phyloP scores from a whole-genome alignment of 441 rosid species.

The Breynia disticha region DNA sequence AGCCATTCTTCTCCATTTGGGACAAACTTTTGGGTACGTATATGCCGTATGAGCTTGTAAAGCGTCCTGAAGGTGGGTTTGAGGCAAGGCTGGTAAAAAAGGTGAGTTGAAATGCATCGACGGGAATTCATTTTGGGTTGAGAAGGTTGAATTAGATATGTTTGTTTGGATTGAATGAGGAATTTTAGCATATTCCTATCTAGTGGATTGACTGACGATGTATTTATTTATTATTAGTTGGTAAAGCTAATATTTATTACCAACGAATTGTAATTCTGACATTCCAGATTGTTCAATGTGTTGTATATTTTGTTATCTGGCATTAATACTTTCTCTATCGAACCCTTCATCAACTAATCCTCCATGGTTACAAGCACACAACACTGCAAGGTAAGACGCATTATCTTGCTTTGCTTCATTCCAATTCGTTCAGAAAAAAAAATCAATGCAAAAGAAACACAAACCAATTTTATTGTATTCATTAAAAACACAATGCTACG shows the following conservation, averaged over 20 bases:
- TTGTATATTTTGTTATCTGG: slow-evolving; percentile 14
- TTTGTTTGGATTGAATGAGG: slow-evolving; percentile 18
- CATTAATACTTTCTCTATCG: not conserved
- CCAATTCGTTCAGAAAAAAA: slow-evolving; percentile 52
- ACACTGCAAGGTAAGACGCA: slow-evolving; percentile 51
- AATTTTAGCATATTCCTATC: not conserved
- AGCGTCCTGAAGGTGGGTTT: slow-evolving; percentile 55
- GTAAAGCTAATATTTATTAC: slow-evolving; percentile 11
- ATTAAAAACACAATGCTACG: too few species aligned
- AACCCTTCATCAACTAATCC: slow-evolving; percentile 74
- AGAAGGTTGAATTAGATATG: slow-evolving; percentile 21
- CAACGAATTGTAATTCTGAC: slow-evolving; percentile 13
- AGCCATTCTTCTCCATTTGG: slow-evolving; percentile 72
- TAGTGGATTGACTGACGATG: slow-evolving; percentile 17
- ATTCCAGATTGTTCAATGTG: slow-evolving; percentile 11
- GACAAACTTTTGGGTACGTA: slow-evolving; percentile 61
- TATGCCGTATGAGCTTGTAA: slow-evolving; percentile 42
- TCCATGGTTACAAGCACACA: slow-evolving; percentile 71
- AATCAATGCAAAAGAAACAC: too few species aligned
- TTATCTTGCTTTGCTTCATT: slow-evolving; percentile 44
- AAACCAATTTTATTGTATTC: too few species aligned
- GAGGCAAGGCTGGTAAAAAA: slow-evolving; percentile 45
- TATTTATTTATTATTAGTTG: slow-evolving; percentile 13
- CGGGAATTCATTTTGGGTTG: slow-evolving; percentile 11
- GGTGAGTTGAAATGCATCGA: slow-evolving; percentile 19